Conservation (phyloP, 257 asterid genomes). For the Solanum piurae region DNA sequence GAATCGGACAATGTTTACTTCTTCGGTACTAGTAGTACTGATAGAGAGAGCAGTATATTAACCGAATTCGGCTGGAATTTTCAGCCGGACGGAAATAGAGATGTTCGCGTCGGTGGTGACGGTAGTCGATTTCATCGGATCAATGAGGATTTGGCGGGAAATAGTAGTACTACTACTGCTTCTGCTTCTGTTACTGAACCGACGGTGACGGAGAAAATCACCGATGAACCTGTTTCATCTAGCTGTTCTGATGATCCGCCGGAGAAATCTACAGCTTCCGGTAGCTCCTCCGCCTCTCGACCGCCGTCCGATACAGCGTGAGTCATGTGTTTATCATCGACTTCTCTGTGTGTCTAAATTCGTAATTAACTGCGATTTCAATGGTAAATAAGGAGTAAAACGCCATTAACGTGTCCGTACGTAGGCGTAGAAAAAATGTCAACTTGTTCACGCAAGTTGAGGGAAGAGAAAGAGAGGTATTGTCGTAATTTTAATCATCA, state of each 20-base stretch:
- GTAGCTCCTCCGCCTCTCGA: constrained; percentile 21
- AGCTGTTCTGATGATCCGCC: constrained; percentile 70
- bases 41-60: constrained; percentile 26
- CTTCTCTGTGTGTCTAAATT: not conserved
- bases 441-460: constrained; percentile 15
- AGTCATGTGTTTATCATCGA: constrained; percentile 21
- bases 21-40: constrained; percentile 7
- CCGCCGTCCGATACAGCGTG: constrained; percentile 62
- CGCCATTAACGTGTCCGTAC: constrained; percentile 31
- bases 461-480: constrained; percentile 1
- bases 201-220: not conserved
- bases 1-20: constrained; percentile 26
- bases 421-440: constrained; percentile 16
- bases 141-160: constrained; percentile 25
- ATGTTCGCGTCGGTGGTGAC: not conserved
- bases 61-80: constrained; percentile 70
- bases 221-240: constrained; percentile 29
- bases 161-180: not conserved
- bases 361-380: constrained; percentile 11
- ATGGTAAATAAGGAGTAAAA: not conserved
- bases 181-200: not conserved
- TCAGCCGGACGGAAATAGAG: constrained; percentile 17
- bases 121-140: constrained; percentile 17
- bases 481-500: constrained; percentile 8
- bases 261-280: constrained; percentile 53